A percentile compares a stretch with the other conserved stretches of the same genome.
These are phyloP conservation scores for Oxytropis ochrocephala DNA, from an alignment of 306 rosid species.

Conservation along the genomic window DNA sequence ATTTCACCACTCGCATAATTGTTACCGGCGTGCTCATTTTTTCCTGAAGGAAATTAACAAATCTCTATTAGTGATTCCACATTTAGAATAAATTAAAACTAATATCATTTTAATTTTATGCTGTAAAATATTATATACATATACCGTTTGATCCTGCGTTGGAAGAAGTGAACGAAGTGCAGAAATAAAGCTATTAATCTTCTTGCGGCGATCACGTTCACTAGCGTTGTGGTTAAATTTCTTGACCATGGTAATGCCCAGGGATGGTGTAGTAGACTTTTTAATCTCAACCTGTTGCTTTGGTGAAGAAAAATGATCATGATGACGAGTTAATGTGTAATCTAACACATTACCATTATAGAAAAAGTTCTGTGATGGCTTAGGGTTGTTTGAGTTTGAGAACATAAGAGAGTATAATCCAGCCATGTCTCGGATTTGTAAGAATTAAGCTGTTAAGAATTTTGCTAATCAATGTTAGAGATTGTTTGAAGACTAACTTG, in stretches of 20 bases:
- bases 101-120: too few species aligned
- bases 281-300: not conserved
- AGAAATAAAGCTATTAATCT: slow-evolving; percentile 49
- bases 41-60: slow-evolving; percentile 31
- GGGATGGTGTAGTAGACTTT: too few species aligned
- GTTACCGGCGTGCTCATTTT: slow-evolving; percentile 56
- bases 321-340: not conserved
- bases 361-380: not conserved
- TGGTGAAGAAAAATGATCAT: slow-evolving; percentile 5
- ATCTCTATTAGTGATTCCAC: too few species aligned
- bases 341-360: too few species aligned
- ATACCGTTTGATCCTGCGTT: slow-evolving; percentile 38
- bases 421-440: too few species aligned
- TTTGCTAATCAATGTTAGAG: too few species aligned
- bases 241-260: slow-evolving; percentile 24
- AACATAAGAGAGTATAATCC: too few species aligned
- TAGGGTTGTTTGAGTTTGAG: too few species aligned
- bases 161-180: slow-evolving; percentile 69
- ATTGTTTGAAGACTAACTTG: too few species aligned
- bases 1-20: slow-evolving; percentile 40
- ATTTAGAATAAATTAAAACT: too few species aligned
- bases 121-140: too few species aligned
- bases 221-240: slow-evolving; percentile 73
- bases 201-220: slow-evolving; percentile 80
- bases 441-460: too few species aligned